Evolutionary conservation across 2,329 filamentous ascomycete species (phyloP).

Genomic region (Cladosporium oxysporum): DNA sequence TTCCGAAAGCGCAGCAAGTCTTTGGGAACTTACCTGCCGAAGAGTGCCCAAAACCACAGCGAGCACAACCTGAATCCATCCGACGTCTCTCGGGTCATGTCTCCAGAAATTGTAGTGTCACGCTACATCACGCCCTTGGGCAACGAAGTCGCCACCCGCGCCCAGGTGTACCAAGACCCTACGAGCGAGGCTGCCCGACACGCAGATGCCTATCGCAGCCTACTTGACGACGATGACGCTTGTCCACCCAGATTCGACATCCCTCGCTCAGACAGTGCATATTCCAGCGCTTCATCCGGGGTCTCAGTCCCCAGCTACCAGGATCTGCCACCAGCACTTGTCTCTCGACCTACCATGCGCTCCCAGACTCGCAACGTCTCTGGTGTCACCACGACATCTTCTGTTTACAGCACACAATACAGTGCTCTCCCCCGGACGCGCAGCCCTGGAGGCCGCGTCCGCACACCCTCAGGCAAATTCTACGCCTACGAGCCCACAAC

Average conservation of each 20-base stretch:
- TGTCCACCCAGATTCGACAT: conserved; percentile 22
- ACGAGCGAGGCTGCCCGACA: conserved; percentile 24
- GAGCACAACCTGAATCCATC: neutral
- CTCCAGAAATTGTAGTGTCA: conserved; percentile 38
- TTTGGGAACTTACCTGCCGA: conserved; percentile 20
- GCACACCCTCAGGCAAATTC: conserved; percentile 27
- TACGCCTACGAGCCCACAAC: conserved; percentile 28
- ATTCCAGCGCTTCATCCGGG: conserved; percentile 11
- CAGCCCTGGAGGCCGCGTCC: conserved; percentile 21
- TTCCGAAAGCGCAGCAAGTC: conserved; percentile 35
- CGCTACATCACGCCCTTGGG: conserved; percentile 36
- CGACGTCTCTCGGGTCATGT: conserved; percentile 5
- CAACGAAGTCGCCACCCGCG: conserved; percentile 25
- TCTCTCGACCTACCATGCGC: conserved; percentile 13
- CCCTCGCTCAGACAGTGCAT: conserved; percentile 23
- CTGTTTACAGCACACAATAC: conserved; percentile 17
- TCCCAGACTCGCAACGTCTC: conserved; percentile 24
- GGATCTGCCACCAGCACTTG: neutral
- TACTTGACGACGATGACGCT: conserved; percentile 26
- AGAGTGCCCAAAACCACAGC: neutral
- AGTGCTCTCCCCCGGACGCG: conserved; percentile 16
- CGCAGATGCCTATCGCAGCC: conserved; percentile 27
- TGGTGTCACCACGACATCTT: conserved; percentile 21
- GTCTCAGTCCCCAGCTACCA: conserved; percentile 8
- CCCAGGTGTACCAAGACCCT: conserved; percentile 23